phyloP scores from a whole-genome alignment of 1,139 yeast species.

The Suhomyces anneliseae region DNA sequence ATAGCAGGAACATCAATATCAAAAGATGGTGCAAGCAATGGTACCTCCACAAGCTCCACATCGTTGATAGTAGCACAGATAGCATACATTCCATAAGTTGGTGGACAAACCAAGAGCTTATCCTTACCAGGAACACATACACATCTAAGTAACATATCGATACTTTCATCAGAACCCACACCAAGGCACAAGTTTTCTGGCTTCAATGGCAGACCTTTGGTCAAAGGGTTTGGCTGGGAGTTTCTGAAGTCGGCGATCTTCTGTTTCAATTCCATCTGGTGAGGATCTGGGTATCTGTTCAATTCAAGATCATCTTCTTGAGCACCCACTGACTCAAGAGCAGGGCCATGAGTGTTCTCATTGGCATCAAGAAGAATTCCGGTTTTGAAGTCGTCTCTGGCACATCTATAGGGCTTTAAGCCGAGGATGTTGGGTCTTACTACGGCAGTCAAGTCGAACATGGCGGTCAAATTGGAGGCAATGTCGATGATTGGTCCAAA shows the following conservation, averaged over 20 bases:
- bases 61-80: conserved; percentile 91
- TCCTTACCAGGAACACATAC: conserved; percentile 81
- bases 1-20: conserved; percentile 65
- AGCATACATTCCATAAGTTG: conserved; percentile 96
- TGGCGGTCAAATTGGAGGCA: conserved; percentile 16
- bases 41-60: conserved; percentile 71
- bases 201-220: conserved; percentile 34
- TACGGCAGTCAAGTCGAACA: conserved; percentile 57
- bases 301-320: conserved; percentile 48
- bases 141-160: conserved; percentile 84
- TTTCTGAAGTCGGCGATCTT: conserved; percentile 74
- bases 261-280: conserved; percentile 75
- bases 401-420: conserved; percentile 91
- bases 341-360: conserved; percentile 93
- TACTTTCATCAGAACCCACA: conserved; percentile 96
- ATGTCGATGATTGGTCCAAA: neutral
- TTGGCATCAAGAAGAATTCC: conserved; percentile 93
- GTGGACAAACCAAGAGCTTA: conserved; percentile 84
- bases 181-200: conserved; percentile 84
- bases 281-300: conserved; percentile 96
- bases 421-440: conserved; percentile 82
- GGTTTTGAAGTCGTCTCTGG: conserved; percentile 69
- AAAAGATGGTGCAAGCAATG: conserved; percentile 57
- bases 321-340: conserved; percentile 38
- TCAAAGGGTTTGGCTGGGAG: conserved; percentile 32